A percentile compares a stretch with the other conserved stretches of the same genome.
Evolutionary conservation across 768 basidiomycete species (phyloP).

Genomic region (Filobasidium floriforme): DNA sequence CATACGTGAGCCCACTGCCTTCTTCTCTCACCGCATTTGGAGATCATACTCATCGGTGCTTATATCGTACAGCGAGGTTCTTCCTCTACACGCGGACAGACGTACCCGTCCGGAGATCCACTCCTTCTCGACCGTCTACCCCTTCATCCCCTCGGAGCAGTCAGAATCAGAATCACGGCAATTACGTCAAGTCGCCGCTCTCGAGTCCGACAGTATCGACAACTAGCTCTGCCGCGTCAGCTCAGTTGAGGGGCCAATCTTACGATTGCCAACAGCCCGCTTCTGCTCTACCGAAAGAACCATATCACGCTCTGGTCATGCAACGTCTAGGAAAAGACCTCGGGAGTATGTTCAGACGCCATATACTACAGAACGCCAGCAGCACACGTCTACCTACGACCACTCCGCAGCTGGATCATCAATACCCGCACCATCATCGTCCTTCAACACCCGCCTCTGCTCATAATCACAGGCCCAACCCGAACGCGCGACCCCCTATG

Average conservation of each 20-base stretch:
- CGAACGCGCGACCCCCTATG: background rate
- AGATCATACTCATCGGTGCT: background rate
- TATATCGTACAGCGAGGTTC: constrained; percentile 16
- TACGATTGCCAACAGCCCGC: background rate
- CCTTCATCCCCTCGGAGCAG: constrained; percentile 1
- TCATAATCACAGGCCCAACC: background rate
- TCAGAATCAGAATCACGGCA: background rate
- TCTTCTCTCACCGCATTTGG: background rate
- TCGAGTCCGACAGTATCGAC: background rate
- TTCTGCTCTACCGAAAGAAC: background rate
- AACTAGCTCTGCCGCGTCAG: background rate
- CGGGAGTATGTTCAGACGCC: constrained; percentile 12
- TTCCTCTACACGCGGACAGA: constrained; percentile 16
- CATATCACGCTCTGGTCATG: constrained; percentile 22
- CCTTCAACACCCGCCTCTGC: background rate
- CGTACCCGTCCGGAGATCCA: constrained; percentile 1
- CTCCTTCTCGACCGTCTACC: background rate
- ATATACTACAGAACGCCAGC: background rate
- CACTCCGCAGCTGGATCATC: background rate
- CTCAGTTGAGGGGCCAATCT: background rate
- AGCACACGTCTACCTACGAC: background rate
- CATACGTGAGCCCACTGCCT: constrained; percentile 20
- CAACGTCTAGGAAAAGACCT: constrained; percentile 18
- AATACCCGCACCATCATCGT: too few relatives aligned
- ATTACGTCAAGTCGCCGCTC: background rate